Evolutionary conservation across 1,139 yeast species (phyloP), one percentile per base, ranked within the genome.

Genomic region (Debaryomyces sp.): DNA sequence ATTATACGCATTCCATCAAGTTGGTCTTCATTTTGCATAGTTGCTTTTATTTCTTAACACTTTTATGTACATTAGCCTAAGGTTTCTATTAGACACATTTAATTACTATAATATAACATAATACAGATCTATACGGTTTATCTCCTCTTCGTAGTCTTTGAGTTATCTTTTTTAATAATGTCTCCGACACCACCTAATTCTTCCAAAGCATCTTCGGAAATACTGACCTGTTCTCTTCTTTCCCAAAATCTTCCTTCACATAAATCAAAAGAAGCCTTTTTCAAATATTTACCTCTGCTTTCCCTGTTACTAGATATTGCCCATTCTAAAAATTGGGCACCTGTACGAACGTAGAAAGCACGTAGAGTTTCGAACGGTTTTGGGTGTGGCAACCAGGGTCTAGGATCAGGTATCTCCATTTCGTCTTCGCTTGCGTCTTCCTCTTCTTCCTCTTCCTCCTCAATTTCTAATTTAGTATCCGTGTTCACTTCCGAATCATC

Each of bases 221-320:
- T 78, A 62, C 96, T 85, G 22, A 92, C 85, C 59, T 87, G 95
- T 62, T 94, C 98, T 71, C 98, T 85, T 73, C 98, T 87, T 65
- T 94, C 98, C 98, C 98, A 94, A 95, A 96, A 94, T 71, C 98
- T 82, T 55, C 87, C 95, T 68, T 92, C 96, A 66, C 96, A 87
- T 52, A 92, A 70, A 57, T 91, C 97, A 64, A 94, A 94, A 0
- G 97, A 88, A 37, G 89, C 87, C 51, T 88, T 86, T 71, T 92
- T 91, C 66, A 94, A 79, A 60, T 89, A 87, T 66, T 94, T 94
- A 48, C 97, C 98, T 59, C 96, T 82, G 12, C 90, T 85, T 50
- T 89, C 94, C 58, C 89, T 79, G 57, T 89, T 85, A 59, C 87
- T 86, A 2, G 95, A 85, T 55, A 88, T 87, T 2, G 96, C 91